Evolutionary conservation across 2,329 filamentous ascomycete genomes (phyloP), one percentile per base, ranked within the genome.

Genomic region (Fusarium lyarnte): DNA sequence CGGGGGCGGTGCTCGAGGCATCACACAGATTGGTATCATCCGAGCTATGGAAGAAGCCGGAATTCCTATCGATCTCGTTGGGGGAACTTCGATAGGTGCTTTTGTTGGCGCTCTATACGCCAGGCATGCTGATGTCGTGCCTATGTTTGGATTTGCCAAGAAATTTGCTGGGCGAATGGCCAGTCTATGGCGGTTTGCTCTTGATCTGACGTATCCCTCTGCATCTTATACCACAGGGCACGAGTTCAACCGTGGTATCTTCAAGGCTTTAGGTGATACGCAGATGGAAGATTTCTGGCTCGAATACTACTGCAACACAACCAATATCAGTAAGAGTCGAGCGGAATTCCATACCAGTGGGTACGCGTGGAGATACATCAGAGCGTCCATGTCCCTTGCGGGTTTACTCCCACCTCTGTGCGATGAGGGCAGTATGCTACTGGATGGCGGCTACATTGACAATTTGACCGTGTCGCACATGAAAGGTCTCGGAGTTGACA

Each of bases 251-350:
- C 93, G 96, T 11, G 96, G 96, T 43, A 98, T 99, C 73, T 99
- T 98, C 89, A 99, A 99, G 82, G 94, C 95, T 0, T 98, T 99
- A 80, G 96, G 95, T 19, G 94, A 98, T 78, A 93, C 94, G 14
- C 96, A 98, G 79, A 98, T 99, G 64, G 96, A 99, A 82, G 96
- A 99, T 81, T 99, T 98, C 78, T 99, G 96, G 96, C 88, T 99
- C 16, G 94, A 97, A 75, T 99, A 94, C 81, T 99, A 99, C 84
- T 99, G 97, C 87, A 99, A 99, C 83, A 98, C 96, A 1, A 99
- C 97, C 41, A 99, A 98, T 81, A 98, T 99, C 83, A 97, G 93
- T 84, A 97, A 97, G 81, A 96, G 93, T 69, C 89, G 95, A 25
- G 90, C 90, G 6, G 96, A 99, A 80, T 95, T 97, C 74, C 96